Evolutionary conservation across 768 basidiomycete genomes (phyloP), one percentile per base, ranked within the genome.

Genomic region (Termitomyces sp.): DNA sequence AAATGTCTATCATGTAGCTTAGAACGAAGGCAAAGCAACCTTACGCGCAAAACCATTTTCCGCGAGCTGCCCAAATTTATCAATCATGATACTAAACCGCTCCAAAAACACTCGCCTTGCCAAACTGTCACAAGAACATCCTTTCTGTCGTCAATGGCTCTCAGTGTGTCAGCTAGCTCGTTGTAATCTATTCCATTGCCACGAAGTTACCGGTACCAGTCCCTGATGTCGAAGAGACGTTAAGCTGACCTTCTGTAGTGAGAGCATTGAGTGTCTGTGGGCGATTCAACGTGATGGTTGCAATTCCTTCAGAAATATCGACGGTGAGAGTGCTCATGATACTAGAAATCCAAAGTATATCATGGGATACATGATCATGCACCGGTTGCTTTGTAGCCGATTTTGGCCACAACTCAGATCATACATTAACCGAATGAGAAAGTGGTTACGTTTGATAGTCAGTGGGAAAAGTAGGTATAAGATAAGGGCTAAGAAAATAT

Each of bases 21-120:
- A 36, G 59, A 33, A 54, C 57, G 16, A 36, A 18, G 52, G 33
- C 20, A 47, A 50, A 32, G 32, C 18, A 33, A 44, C 70, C 85
- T 65, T 66, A 88, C 87, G 87, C 79, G 72, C 85, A 89, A 68
- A 89, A 88, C 86, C 86, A 88, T 60, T 75, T 79, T 2, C 87
- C 87, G 35, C 74, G 84, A 10, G 84, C 87, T 87, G 43, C 46
- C 24, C 24, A 28, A 54, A 30, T 40, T 40, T 18, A 51, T 24
- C 5, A 26, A 20, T 22, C 18, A 38, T 26, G 8, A n/a, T 26
- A 8, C 35, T 4, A 26, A 11, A n/a, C 16, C 7, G 20, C 20
- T 55, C 14, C 7, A 20, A 43, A 13, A 13, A 10, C 22, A 54
- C 68, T 51, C 58, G 80, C 86, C 87, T 76, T 87, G 87, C 81